Conservation (phyloP, 441 rosid genomes). For the Mallotus repandus region DNA sequence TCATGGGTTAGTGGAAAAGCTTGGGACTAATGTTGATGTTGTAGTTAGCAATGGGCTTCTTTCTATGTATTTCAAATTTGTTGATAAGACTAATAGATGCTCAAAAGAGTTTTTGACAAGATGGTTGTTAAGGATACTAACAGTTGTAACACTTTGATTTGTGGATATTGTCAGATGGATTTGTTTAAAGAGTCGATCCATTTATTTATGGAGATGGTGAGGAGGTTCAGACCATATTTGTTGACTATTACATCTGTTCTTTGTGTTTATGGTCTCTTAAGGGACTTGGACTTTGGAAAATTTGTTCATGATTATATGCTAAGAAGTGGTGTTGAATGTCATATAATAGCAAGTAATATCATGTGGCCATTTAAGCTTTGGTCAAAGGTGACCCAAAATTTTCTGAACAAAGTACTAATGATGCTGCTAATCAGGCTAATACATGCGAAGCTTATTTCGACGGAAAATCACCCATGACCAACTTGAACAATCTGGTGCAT, state of each 20-base stretch:
- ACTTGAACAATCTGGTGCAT: slow-evolving; percentile 27
- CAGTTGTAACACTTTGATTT: slow-evolving; percentile 62
- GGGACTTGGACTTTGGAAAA: slow-evolving; percentile 41
- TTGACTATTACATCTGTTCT: slow-evolving; percentile 54
- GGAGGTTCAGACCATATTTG: slow-evolving; percentile 46
- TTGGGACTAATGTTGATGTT: slow-evolving; percentile 37
- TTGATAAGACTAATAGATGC: slow-evolving; percentile 38
- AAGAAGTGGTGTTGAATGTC: slow-evolving; percentile 36
- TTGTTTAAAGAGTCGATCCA: slow-evolving; percentile 43
- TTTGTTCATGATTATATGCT: slow-evolving; percentile 45
- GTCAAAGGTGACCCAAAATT: slow-evolving; percentile 26
- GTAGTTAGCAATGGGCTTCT: slow-evolving; percentile 56
- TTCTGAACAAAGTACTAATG: slow-evolving; percentile 23
- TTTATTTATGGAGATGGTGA: slow-evolving; percentile 42
- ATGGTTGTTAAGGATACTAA: slow-evolving; percentile 49
- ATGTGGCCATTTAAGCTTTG: slow-evolving; percentile 26
- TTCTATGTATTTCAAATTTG: slow-evolving; percentile 59
- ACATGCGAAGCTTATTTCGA: slow-evolving; percentile 30
- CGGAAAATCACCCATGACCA: slow-evolving; percentile 29
- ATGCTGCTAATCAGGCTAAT: slow-evolving; percentile 33
- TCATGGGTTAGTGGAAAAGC: slow-evolving; percentile 53
- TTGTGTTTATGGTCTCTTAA: slow-evolving; percentile 52
- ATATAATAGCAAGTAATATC: slow-evolving; percentile 45
- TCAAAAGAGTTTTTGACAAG: slow-evolving; percentile 44
- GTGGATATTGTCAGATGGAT: slow-evolving; percentile 48